These are phyloP conservation scores for Tieghemiomyces parasiticus DNA, from an alignment of 192 early-diverging fungal genomes.

Conservation along the genomic window DNA sequence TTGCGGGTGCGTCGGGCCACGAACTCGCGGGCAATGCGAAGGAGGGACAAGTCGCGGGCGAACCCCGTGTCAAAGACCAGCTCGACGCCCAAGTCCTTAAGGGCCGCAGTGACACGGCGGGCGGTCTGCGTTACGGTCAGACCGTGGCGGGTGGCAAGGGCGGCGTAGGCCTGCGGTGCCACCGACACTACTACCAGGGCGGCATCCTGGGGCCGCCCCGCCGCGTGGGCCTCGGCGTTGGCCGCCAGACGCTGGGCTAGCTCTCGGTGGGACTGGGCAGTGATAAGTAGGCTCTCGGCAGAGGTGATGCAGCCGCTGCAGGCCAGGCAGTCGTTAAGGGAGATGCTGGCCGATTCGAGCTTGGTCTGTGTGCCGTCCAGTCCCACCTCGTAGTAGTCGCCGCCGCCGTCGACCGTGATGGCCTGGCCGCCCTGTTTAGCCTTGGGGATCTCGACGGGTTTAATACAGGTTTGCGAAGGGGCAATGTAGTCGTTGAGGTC, in stretches of 20 bases:
- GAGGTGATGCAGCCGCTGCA: constrained; percentile 99
- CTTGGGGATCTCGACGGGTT: constrained; percentile 75
- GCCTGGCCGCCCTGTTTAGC: constrained; percentile 35
- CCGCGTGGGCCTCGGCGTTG: constrained; percentile 29
- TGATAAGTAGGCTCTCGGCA: constrained; percentile 86
- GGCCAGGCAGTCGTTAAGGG: constrained; percentile 92
- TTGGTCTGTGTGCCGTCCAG: constrained; percentile 70
- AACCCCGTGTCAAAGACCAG: constrained; percentile 82
- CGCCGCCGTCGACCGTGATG: constrained; percentile 60
- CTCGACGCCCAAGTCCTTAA: constrained; percentile 71
- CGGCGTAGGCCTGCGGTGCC: constrained; percentile 80
- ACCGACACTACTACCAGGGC: constrained; percentile 66
- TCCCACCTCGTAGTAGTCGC: constrained; percentile 79
- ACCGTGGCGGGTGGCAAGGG: constrained; percentile 73
- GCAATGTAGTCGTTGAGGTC: constrained; percentile 97
- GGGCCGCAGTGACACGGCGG: constrained; percentile 50
- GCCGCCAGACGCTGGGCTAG: constrained; percentile 46
- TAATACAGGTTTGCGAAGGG: constrained; percentile 95
- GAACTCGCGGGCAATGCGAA: constrained; percentile 81
- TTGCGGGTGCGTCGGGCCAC: constrained; percentile 31
- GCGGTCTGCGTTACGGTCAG: constrained; percentile 52
- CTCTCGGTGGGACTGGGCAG: constrained; percentile 86
- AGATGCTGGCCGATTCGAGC: constrained; percentile 73
- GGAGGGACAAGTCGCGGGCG: constrained; percentile 71
- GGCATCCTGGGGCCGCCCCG: constrained; percentile 14